phyloP scores from a whole-genome alignment of 2,329 filamentous ascomycete species.

The Aspergillus terreus region DNA sequence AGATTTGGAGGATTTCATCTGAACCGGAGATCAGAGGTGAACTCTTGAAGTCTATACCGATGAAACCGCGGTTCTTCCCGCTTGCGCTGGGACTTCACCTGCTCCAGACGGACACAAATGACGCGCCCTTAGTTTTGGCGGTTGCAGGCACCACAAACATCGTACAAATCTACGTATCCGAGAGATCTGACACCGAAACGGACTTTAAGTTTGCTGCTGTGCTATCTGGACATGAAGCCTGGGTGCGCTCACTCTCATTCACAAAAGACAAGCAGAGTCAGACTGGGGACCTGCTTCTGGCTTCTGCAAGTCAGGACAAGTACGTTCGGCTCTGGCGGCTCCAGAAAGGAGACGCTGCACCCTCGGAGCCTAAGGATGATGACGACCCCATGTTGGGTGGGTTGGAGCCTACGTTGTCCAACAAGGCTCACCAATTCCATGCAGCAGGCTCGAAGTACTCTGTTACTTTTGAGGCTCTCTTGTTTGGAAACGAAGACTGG shows the following conservation, averaged over 20 bases:
- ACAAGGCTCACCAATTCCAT: conserved; percentile 79
- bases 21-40: conserved; percentile 35
- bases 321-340: conserved; percentile 93
- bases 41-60: conserved; percentile 67
- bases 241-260: conserved; percentile 85
- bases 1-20: conserved; percentile 62
- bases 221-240: conserved; percentile 86
- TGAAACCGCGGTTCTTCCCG: conserved; percentile 77
- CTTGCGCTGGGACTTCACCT: conserved; percentile 67
- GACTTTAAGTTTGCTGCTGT: conserved; percentile 71
- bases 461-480: conserved; percentile 86
- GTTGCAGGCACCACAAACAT: conserved; percentile 78
- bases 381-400: conserved; percentile 35
- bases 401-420: conserved; percentile 70
- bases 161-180: conserved; percentile 74
- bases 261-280: conserved; percentile 55
- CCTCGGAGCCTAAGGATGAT: conserved; percentile 42
- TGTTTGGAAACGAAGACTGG: conserved; percentile 97
- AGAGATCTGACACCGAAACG: conserved; percentile 34
- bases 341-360: conserved; percentile 64
- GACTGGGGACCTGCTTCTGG: conserved; percentile 70
- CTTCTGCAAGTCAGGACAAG: conserved; percentile 95
- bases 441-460: conserved; percentile 63
- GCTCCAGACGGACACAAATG: conserved; percentile 52
- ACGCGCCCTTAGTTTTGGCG: conserved; percentile 60